Evolutionary conservation across 805 yeast genomes (phyloP), one percentile per base, ranked within the genome.

Genomic region (Yamadazyma paraphyllophila): DNA sequence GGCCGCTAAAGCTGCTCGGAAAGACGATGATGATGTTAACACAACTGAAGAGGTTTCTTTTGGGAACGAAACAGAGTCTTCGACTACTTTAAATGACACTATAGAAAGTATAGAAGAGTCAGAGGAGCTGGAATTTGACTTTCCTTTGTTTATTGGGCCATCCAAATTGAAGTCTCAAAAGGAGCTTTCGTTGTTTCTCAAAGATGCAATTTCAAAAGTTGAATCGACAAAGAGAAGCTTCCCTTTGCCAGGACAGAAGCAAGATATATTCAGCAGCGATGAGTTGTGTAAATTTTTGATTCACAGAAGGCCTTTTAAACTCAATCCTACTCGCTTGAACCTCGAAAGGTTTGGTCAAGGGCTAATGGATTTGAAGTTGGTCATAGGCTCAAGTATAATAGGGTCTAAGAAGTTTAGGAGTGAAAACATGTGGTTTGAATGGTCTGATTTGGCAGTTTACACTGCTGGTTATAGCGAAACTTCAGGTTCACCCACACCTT

Each of bases 391-490:
- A 2, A 65, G 67, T 3, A 54, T 70, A 35, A 55, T 71, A 37
- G 58, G 59, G 13, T 55, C 62, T 6, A 63, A 55, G 45, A 68
- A 67, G 49, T 72, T 72, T 50, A 67, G 55, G 43, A 66, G 71
- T 45, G 74, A 69, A 44, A 67, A 66, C 2, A 62, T 68, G 69
- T 70, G 74, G 74, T 68, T 69, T 39, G 76, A 72, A 50, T 71
- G 76, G 76, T 55, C 71, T 1, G 71, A 66, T 17, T 46, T 59
- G 38, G 67, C 73, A 6, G 17, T 54, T 3, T 55, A 44, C 16
- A 47, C 56, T 2, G 48, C 61, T 5, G 49, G 42, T 11, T 55
- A 50, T 37, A 31, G 30, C 11, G 44, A 27, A 7, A 9, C 17
- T 25, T 35, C 46, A 15, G 27, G n/a, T 7, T 5, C 17, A n/a